A percentile compares a stretch with the other conserved stretches of the same genome.
Evolutionary conservation across 2,329 filamentous ascomycete species (phyloP).

Genomic region (Aspergillus pseudoterreus): DNA sequence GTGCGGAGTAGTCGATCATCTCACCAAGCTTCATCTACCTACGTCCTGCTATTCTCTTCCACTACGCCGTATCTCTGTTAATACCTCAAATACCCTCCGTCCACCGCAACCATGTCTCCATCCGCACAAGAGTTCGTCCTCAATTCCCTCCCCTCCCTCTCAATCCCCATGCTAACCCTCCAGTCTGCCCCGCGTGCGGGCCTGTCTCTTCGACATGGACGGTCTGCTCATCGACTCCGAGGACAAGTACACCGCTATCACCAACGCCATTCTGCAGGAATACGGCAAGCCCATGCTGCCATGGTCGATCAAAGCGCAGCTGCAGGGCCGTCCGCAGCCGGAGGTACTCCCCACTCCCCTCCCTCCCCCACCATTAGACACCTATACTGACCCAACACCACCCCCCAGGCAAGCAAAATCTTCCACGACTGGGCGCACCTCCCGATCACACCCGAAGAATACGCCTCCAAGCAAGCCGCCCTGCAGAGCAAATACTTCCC

Average conservation of each 20-base stretch:
- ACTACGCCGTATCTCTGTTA: background rate
- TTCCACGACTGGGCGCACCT: constrained; percentile 82
- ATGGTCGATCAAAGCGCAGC: constrained; percentile 88
- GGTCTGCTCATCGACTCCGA: constrained; percentile 92
- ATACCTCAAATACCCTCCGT: background rate
- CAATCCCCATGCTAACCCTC: constrained; percentile 2
- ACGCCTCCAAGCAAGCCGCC: constrained; percentile 54
- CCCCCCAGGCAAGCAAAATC: constrained; percentile 53
- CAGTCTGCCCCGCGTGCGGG: constrained; percentile 75
- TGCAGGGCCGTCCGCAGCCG: constrained; percentile 65
- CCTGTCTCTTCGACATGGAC: constrained; percentile 98
- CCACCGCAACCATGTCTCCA: background rate
- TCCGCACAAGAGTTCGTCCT: background rate
- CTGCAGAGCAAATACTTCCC: constrained; percentile 73
- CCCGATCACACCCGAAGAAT: constrained; percentile 69
- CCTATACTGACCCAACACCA: background rate
- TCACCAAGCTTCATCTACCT: background rate
- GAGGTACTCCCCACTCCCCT: constrained; percentile 36
- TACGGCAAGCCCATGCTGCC: constrained; percentile 74
- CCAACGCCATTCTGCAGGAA: constrained; percentile 75
- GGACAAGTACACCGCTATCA: constrained; percentile 79
- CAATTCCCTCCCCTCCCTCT: background rate
- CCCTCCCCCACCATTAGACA: background rate
- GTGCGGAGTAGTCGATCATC: background rate
- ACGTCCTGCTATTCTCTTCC: background rate